Conservation (phyloP, 306 rosid genomes). For the Astragalus membranaceus region DNA sequence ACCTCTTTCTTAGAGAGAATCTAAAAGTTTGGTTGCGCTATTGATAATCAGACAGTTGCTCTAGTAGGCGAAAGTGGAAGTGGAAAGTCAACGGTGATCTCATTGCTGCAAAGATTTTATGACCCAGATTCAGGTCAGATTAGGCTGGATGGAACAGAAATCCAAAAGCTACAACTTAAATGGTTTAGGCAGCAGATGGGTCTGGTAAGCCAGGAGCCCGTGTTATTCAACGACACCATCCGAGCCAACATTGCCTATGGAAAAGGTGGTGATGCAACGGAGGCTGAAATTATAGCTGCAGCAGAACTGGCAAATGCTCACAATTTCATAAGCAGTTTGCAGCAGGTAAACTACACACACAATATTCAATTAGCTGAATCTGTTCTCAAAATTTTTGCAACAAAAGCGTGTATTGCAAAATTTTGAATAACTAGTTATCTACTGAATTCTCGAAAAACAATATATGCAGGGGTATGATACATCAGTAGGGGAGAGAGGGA, state of each 20-base stretch:
- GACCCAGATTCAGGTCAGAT: conserved; percentile 62
- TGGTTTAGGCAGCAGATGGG: conserved; percentile 85
- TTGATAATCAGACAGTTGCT: conserved; percentile 60
- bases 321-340: conserved; percentile 60
- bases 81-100: conserved; percentile 76
- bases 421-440: background rate
- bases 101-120: conserved; percentile 66
- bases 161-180: conserved; percentile 49
- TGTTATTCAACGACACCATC: conserved; percentile 69
- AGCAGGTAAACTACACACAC: conserved; percentile 34
- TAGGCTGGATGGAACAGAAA: conserved; percentile 53
- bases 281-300: conserved; percentile 60
- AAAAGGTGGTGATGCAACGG: conserved; percentile 49
- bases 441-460: background rate
- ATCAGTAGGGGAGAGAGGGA: conserved; percentile 60
- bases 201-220: conserved; percentile 74
- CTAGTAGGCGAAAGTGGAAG: conserved; percentile 86
- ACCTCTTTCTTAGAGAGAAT: background rate
- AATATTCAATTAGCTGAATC: background rate
- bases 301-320: conserved; percentile 71
- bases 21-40: conserved; percentile 13
- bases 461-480: conserved; percentile 61
- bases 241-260: conserved; percentile 67
- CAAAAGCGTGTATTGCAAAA: background rate
- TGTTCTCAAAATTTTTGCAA: background rate